Percentiles rank a stretch among this genome's conserved stretches.
Conservation (phyloP, 768 basidiomycete genomes). For the Mycena galopus region DNA sequence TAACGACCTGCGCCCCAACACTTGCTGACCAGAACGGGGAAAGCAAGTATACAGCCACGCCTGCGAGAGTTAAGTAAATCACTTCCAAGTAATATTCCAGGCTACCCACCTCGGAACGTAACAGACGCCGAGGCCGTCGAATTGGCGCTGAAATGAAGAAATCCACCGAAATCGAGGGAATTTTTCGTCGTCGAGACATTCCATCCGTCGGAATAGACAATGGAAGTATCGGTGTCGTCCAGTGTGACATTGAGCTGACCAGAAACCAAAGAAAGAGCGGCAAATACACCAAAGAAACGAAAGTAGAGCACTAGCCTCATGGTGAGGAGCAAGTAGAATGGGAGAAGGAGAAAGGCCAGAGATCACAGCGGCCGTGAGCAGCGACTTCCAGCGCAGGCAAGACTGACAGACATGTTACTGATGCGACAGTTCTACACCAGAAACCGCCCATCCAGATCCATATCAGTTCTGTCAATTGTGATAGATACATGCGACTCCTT, state of each 20-base stretch:
- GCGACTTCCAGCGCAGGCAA: not conserved
- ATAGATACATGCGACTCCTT: slow-evolving; percentile 12
- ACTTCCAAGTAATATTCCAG: too few relatives aligned
- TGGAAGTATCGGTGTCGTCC: slow-evolving; percentile 27
- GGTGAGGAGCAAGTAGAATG: slow-evolving; percentile 4
- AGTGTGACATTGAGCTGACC: slow-evolving; percentile 28
- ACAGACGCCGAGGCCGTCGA: slow-evolving; percentile 19
- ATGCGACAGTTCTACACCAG: not conserved
- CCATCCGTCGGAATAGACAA: slow-evolving; percentile 28
- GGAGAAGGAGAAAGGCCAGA: slow-evolving; percentile 15
- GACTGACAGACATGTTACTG: slow-evolving; percentile 6
- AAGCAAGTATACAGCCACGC: slow-evolving; percentile 28
- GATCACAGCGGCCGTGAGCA: slow-evolving; percentile 3
- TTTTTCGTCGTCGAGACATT: slow-evolving; percentile 11
- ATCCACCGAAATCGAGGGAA: slow-evolving; percentile 28
- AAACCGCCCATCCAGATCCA: slow-evolving; percentile 22
- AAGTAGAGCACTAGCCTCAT: slow-evolving; percentile 24
- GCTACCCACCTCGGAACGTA: slow-evolving; percentile 16
- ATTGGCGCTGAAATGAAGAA: slow-evolving; percentile 20
- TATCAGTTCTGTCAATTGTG: slow-evolving; percentile 18
- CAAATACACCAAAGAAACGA: slow-evolving; percentile 5
- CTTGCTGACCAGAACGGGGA: slow-evolving; percentile 23
- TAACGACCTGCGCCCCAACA: slow-evolving; percentile 13
- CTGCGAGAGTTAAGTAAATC: not conserved
- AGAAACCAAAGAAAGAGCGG: slow-evolving; percentile 28